These are phyloP conservation scores for Penicillium roqueforti DNA, from an alignment of 495 filamentous ascomycete species.

Conservation along the genomic window DNA sequence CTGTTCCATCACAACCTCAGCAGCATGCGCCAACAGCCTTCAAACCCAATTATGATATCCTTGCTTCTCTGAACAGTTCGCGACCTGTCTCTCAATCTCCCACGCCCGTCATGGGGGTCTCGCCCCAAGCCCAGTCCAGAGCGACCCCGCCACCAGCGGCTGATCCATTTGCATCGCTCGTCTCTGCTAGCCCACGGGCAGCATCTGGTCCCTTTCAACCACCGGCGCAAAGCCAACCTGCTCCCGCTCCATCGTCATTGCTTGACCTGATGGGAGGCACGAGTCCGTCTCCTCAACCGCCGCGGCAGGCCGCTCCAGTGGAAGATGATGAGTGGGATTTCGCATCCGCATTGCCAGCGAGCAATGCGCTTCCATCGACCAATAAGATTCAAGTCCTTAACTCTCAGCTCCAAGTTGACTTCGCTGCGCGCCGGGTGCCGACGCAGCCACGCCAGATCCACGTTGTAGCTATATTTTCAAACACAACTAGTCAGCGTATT, in stretches of 20 bases:
- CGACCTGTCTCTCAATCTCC: slow-evolving; percentile 46
- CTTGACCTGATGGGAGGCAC: slow-evolving; percentile 38
- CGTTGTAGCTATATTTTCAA: slow-evolving; percentile 68
- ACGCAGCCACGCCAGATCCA: slow-evolving; percentile 45
- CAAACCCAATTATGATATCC: slow-evolving; percentile 59
- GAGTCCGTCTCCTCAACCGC: slow-evolving; percentile 18
- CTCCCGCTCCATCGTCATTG: slow-evolving; percentile 36
- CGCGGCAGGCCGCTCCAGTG: slow-evolving; percentile 24
- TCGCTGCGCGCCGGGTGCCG: slow-evolving; percentile 41
- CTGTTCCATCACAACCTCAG: slow-evolving; percentile 25
- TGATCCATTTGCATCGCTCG: slow-evolving; percentile 71
- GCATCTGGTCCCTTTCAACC: slow-evolving; percentile 32
- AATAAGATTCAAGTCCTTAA: slow-evolving; percentile 60
- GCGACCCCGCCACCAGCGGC: slow-evolving; percentile 36
- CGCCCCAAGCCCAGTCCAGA: slow-evolving; percentile 35
- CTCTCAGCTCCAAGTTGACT: slow-evolving; percentile 51
- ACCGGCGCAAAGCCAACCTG: slow-evolving; percentile 17
- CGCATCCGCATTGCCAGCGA: slow-evolving; percentile 75
- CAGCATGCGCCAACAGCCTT: slow-evolving; percentile 36
- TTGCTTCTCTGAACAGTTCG: slow-evolving; percentile 47
- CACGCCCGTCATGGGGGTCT: slow-evolving; percentile 37
- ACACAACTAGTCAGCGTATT: slow-evolving; percentile 64
- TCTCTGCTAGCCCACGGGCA: slow-evolving; percentile 50
- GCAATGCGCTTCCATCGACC: slow-evolving; percentile 44
- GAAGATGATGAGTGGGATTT: slow-evolving; percentile 89